Base-by-base conservation (phyloP, 2,329 filamentous ascomycete species). In the Neofusicoccum parvum region DNA sequence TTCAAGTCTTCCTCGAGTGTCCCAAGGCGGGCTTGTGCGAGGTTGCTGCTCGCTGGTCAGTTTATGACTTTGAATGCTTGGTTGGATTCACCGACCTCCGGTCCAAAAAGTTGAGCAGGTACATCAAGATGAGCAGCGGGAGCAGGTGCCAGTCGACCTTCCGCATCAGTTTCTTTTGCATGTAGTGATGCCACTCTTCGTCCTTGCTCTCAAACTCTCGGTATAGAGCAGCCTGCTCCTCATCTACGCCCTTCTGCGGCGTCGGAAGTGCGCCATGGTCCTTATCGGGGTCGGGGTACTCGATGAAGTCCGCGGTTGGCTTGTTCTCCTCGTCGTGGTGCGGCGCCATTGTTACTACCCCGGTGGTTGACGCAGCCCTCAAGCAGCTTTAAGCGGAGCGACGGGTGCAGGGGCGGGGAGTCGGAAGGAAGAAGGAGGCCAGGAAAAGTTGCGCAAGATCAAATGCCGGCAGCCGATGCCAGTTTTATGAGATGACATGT, bases 11-110 rank as follows among this genome's bases (percentile, higher is more conserved):
- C 62, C n/a, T 46, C 68, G 14, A 71, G 62, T 15, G 69, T 68
- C 34, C 72, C 70, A 14, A 77, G 77, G 68, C 83, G 83, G 2
- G 84, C 91, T 78, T 81, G 93, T 45, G 90, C 90, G 67, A 92
- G 90, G 71, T 93, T 92, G 50, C 90, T 92, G 27, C 87, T 6
- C 5, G 17, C 5, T 5, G 5, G 39, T 65, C 12, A 65, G 46
- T 23, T 20, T 4, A 12, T 10, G 34, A 4, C 3, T 23, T 11
- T 15, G 3, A 7, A 32, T 39, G 11, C n/a, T 9, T 9, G 10
- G 9, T 39, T n/a, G 12, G 2, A 15, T 45, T 5, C 6, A 53
- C 49, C 15, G 34, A 58, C 45, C 54, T 66, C 17, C 58, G 56
- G 41, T 75, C 73, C 6, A 75, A 69, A 34, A 74, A 69, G 48